phyloP scores from a whole-genome alignment of 106 monocot species.

The Dactylorhiza incarnata region DNA sequence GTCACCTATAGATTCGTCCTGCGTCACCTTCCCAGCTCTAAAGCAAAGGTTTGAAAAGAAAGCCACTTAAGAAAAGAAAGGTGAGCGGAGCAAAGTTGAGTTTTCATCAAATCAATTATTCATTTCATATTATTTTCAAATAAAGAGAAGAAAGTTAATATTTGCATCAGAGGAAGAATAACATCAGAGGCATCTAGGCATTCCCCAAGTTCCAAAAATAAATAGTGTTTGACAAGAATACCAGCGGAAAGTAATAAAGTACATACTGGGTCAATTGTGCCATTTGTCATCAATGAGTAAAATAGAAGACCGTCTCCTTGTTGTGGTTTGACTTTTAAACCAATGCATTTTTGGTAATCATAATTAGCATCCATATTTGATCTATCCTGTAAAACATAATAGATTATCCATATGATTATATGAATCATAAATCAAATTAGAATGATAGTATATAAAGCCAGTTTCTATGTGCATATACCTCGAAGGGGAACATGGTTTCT shows the following conservation, averaged over 20 bases:
- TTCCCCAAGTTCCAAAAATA: not conserved
- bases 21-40: too few species aligned
- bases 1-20: too few species aligned
- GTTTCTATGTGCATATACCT: conserved; percentile 31
- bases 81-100: too few species aligned
- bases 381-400: conserved; percentile 54
- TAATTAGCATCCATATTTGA: conserved; percentile 74
- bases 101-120: too few species aligned
- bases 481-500: conserved; percentile 98
- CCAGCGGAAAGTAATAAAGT: not conserved
- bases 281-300: conserved; percentile 71
- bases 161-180: not conserved
- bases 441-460: not conserved
- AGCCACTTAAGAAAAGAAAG: too few species aligned
- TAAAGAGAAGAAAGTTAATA: not conserved
- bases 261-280: conserved; percentile 80
- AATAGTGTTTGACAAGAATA: not conserved
- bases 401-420: not conserved
- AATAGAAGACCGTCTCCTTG: conserved; percentile 90
- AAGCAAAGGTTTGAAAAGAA: too few species aligned
- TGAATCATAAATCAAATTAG: not conserved
- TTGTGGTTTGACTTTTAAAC: conserved; percentile 79
- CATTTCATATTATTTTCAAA: too few species aligned
- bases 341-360: conserved; percentile 82
- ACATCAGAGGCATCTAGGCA: not conserved